Conservation (phyloP, 2,329 filamentous ascomycete species). For the Exutisphaerella laricina region DNA sequence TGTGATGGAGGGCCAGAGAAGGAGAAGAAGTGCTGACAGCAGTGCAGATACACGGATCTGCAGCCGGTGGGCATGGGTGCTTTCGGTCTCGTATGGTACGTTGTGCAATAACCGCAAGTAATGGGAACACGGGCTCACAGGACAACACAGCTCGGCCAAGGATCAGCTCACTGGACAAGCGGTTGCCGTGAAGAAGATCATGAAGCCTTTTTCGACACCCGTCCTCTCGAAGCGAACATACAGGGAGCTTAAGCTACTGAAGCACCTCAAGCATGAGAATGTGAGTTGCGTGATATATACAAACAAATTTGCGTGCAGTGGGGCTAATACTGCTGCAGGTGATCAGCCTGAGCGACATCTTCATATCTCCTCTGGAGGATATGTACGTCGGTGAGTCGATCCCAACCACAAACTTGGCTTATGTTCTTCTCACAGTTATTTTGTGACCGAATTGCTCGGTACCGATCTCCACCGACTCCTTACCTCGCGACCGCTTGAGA, state of each 20-base stretch:
- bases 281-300: constrained; percentile 46
- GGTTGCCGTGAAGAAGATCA: constrained; percentile 99
- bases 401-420: constrained; percentile 26
- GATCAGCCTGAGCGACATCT: constrained; percentile 98
- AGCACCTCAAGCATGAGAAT: constrained; percentile 95
- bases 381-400: constrained; percentile 58
- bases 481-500: constrained; percentile 92
- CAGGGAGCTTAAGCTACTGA: constrained; percentile 92
- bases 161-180: constrained; percentile 96
- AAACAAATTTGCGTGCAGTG: not conserved
- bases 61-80: constrained; percentile 99
- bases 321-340: constrained; percentile 49
- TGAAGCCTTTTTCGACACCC: constrained; percentile 99
- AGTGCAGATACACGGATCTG: constrained; percentile 82
- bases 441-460: constrained; percentile 94
- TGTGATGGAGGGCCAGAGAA: constrained; percentile 8
- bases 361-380: constrained; percentile 97
- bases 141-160: constrained; percentile 72
- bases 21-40: constrained; percentile 17
- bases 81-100: constrained; percentile 91
- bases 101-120: constrained; percentile 6
- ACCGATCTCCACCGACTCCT: constrained; percentile 94
- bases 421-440: constrained; percentile 61
- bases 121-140: constrained; percentile 9
- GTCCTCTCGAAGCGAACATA: constrained; percentile 97